phyloP scores from a whole-genome alignment of 2,329 filamentous ascomycete species.

The Colletotrichum tropicicola region DNA sequence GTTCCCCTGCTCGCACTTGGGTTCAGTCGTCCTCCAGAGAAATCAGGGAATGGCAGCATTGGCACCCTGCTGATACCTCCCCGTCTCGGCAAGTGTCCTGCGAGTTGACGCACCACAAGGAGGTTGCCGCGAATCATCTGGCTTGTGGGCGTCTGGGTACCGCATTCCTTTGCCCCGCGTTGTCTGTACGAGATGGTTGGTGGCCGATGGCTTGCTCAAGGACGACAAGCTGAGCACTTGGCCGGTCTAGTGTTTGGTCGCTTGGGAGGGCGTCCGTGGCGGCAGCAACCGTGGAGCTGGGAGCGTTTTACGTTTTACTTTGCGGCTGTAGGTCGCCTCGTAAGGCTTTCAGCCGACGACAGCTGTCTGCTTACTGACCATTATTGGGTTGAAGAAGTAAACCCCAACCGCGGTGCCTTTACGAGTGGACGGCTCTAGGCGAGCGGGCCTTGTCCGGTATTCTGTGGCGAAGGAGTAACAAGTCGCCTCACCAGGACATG shows the following conservation, averaged over 20 bases:
- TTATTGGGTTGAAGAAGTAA: too few relatives aligned
- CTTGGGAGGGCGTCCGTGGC: background rate
- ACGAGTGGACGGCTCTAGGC: too few relatives aligned
- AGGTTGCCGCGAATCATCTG: background rate
- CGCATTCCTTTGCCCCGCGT: background rate
- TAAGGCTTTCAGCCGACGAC: slow-evolving; percentile 2
- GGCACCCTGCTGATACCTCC: slow-evolving; percentile 15
- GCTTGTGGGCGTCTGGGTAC: background rate
- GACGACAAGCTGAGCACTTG: background rate
- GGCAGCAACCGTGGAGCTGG: background rate
- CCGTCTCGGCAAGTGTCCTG: slow-evolving; percentile 9
- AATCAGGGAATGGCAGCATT: background rate
- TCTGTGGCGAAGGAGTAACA: too few relatives aligned
- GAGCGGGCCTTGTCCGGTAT: too few relatives aligned
- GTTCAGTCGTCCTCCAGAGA: background rate
- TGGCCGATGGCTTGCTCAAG: background rate
- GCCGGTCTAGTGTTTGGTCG: background rate
- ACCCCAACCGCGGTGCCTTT: too few relatives aligned
- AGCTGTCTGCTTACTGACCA: background rate
- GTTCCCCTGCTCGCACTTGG: slow-evolving; percentile 9
- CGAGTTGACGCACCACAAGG: slow-evolving; percentile 1
- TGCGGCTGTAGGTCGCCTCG: background rate
- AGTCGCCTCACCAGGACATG: too few relatives aligned
- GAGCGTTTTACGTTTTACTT: background rate
- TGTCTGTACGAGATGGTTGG: background rate